These are phyloP conservation scores for Metrosideros polymorpha DNA, from an alignment of 441 rosid genomes.

Conservation along the genomic window DNA sequence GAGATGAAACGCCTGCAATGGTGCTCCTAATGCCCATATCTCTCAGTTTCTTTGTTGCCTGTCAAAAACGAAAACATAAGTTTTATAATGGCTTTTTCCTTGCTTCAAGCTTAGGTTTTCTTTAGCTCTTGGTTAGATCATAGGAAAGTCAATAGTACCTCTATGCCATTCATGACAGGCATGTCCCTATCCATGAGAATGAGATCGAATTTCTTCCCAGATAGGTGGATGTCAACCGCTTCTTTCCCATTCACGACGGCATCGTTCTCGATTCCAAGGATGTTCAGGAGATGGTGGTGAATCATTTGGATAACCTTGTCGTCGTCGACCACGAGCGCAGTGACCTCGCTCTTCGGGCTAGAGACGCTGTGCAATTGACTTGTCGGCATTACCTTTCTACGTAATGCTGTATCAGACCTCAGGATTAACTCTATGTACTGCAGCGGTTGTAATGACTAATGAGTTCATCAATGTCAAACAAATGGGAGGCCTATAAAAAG, in stretches of 20 bases:
- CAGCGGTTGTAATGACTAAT: background rate
- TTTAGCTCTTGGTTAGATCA: background rate
- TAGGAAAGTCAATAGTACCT: conserved; percentile 24
- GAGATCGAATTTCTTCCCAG: conserved; percentile 60
- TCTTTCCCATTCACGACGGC: conserved; percentile 56
- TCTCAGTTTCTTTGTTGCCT: conserved; percentile 69
- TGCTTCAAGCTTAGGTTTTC: background rate
- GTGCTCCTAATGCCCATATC: conserved; percentile 63
- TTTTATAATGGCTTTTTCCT: background rate
- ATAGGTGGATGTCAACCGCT: conserved; percentile 55
- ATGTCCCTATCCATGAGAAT: conserved; percentile 90
- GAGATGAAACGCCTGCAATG: conserved; percentile 64
- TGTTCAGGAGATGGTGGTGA: conserved; percentile 38
- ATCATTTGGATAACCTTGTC: conserved; percentile 29
- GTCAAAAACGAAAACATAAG: background rate
- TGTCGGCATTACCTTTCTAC: background rate
- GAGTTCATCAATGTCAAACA: background rate
- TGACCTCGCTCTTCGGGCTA: conserved; percentile 11
- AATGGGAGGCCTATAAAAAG: background rate
- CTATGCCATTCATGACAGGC: conserved; percentile 86
- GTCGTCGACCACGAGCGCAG: conserved; percentile 72
- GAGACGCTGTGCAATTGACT: background rate
- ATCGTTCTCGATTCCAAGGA: conserved; percentile 40
- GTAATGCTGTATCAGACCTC: background rate
- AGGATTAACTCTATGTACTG: background rate